Evolutionary conservation across 352 stramenopile genomes (phyloP).

Genomic region (Globisporangium barbulae): DNA sequence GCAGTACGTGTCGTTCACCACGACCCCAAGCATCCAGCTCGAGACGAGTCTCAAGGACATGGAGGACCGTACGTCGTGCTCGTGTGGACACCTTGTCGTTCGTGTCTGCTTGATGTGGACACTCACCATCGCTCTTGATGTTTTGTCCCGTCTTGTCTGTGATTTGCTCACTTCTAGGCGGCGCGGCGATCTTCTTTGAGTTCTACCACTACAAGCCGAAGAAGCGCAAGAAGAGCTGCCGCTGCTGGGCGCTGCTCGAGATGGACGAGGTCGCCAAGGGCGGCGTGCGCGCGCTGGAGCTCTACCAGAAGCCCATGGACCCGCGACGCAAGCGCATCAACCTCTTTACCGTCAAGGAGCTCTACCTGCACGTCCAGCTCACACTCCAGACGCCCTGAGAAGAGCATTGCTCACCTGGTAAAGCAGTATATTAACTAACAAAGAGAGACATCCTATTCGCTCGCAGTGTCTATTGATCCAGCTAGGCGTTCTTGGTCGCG

Average conservation of each 20-base stretch:
- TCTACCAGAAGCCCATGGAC: constrained; percentile 74
- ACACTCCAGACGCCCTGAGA: constrained; percentile 21
- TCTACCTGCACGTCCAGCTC: constrained; percentile 60
- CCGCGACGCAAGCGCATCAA: constrained; percentile 60
- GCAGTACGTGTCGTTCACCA: constrained; percentile 49
- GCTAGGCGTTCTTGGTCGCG: constrained; percentile 24
- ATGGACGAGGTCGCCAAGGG: constrained; percentile 53
- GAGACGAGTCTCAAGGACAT: constrained; percentile 47
- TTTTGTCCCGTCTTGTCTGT: background rate
- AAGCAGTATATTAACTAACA: background rate
- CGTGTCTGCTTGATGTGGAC: background rate
- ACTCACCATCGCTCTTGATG: background rate
- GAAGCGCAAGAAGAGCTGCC: constrained; percentile 75
- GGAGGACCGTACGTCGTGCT: constrained; percentile 33
- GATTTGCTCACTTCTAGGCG: constrained; percentile 24
- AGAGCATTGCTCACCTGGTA: background rate
- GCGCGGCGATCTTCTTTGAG: constrained; percentile 61
- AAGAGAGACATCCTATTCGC: background rate
- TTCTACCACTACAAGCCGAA: constrained; percentile 77
- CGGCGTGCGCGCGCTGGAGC: constrained; percentile 39
- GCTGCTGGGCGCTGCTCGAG: constrained; percentile 70
- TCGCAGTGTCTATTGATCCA: background rate
- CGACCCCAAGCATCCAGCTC: constrained; percentile 29
- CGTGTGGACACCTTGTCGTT: background rate
- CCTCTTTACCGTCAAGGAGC: constrained; percentile 70